Conservation (phyloP, 1,284 basidiomycete genomes). For the Microbotryum violaceum region DNA sequence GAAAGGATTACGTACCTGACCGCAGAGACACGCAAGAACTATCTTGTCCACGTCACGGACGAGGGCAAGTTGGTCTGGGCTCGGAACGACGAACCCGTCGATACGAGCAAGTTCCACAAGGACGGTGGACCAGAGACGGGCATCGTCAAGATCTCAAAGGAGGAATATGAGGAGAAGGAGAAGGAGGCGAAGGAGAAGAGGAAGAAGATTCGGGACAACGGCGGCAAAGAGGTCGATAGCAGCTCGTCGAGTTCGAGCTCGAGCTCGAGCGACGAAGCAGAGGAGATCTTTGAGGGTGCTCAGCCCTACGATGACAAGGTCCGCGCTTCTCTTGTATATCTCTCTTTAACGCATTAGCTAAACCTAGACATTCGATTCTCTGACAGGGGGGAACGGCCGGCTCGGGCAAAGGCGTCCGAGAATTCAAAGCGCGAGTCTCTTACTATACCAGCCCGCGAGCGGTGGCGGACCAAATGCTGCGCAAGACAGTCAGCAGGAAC, state of each 20-base stretch:
- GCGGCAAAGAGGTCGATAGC: conserved; percentile 15
- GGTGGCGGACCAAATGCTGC: conserved; percentile 51
- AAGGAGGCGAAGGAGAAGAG: conserved; percentile 18
- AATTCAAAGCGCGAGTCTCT: conserved; percentile 35
- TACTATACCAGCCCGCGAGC: conserved; percentile 43
- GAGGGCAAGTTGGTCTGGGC: conserved; percentile 66
- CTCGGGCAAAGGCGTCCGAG: conserved; percentile 23
- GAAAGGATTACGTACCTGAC: conserved; percentile 57
- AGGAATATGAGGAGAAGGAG: conserved; percentile 21
- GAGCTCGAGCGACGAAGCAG: conserved; percentile 8
- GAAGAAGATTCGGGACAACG: conserved; percentile 5
- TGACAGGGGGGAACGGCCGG: conserved; percentile 24
- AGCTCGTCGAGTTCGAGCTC: conserved; percentile 19
- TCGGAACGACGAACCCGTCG: conserved; percentile 52
- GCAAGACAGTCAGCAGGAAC: conserved; percentile 56
- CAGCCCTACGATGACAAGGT: conserved; percentile 27
- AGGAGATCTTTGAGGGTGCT: conserved; percentile 14
- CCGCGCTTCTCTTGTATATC: not conserved
- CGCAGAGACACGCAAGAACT: conserved; percentile 62
- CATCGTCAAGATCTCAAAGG: conserved; percentile 36
- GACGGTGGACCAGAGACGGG: conserved; percentile 37
- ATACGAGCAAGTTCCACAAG: conserved; percentile 36
- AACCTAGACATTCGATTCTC: not conserved
- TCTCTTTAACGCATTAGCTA: not conserved
- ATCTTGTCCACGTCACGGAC: conserved; percentile 56